Conservation (phyloP, 768 basidiomycete species). For the Strobilomyces confusus region DNA sequence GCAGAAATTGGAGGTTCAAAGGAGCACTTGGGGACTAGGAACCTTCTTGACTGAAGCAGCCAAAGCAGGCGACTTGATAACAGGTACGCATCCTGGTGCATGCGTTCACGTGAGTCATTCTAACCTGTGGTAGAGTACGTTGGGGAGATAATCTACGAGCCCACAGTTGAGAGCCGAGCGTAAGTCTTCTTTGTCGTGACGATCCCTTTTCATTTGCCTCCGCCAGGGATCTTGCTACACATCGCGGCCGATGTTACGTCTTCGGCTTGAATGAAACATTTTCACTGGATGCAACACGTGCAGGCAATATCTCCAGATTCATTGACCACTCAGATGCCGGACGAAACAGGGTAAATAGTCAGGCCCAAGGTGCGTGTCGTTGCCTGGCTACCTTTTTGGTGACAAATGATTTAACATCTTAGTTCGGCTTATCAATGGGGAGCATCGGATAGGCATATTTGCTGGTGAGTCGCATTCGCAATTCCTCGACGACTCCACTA, state of each 20-base stretch:
- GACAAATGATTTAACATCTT: neutral
- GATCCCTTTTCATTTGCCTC: neutral
- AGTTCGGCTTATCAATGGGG: conserved; percentile 62
- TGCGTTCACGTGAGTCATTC: neutral
- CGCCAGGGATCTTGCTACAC: conserved; percentile 39
- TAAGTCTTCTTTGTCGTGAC: conserved; percentile 26
- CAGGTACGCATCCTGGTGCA: conserved; percentile 28
- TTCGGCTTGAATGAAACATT: conserved; percentile 48
- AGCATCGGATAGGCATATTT: conserved; percentile 64
- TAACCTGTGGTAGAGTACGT: conserved; percentile 49
- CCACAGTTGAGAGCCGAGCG: conserved; percentile 50
- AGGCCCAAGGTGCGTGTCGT: conserved; percentile 39
- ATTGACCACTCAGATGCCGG: conserved; percentile 51
- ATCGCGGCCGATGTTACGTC: conserved; percentile 57
- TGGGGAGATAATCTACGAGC: conserved; percentile 55
- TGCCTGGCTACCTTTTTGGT: neutral
- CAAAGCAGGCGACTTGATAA: conserved; percentile 43
- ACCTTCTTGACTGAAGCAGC: conserved; percentile 46
- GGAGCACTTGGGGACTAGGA: conserved; percentile 51
- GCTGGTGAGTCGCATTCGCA: conserved; percentile 10
- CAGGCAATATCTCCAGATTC: conserved; percentile 63
- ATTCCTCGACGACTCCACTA: neutral
- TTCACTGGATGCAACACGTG: conserved; percentile 51
- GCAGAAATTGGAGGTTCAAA: conserved; percentile 41
- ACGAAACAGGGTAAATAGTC: conserved; percentile 37